Conservation (phyloP, 331 rosid species). For the Quercus phellos region DNA sequence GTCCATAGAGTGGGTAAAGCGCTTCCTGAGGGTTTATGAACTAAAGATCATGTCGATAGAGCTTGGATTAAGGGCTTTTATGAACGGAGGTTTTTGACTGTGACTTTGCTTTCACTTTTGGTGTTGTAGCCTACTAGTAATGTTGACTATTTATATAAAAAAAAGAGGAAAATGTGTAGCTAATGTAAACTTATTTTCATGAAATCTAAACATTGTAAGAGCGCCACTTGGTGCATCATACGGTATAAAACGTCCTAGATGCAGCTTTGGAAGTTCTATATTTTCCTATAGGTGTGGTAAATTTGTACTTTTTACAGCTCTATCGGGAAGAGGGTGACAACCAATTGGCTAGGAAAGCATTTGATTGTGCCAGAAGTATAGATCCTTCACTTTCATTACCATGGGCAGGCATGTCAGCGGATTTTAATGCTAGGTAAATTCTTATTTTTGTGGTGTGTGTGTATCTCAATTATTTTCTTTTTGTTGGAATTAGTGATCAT, state of each 20-base stretch:
- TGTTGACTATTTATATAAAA: neutral
- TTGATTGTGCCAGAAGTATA: slow-evolving; percentile 89
- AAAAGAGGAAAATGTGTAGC: neutral
- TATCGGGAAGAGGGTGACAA: slow-evolving; percentile 55
- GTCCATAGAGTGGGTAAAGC: neutral
- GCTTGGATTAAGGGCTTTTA: neutral
- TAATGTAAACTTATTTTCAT: neutral
- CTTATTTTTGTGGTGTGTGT: slow-evolving; percentile 8
- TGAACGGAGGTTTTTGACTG: neutral
- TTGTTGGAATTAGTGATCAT: neutral
- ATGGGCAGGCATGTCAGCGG: slow-evolving; percentile 98
- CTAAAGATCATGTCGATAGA: neutral
- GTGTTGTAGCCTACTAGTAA: neutral
- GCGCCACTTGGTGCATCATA: neutral
- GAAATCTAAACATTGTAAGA: neutral
- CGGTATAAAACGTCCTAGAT: neutral
- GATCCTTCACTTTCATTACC: slow-evolving; percentile 92
- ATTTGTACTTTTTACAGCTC: slow-evolving; percentile 44
- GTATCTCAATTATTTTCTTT: neutral
- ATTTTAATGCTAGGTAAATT: slow-evolving; percentile 50
- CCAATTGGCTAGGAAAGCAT: slow-evolving; percentile 72
- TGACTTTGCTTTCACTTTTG: neutral
- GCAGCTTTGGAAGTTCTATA: slow-evolving; percentile 3
- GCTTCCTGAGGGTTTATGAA: neutral
- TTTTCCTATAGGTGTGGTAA: neutral